Base-by-base conservation (phyloP, 768 basidiomycete genomes). In the Suillus luteus region DNA sequence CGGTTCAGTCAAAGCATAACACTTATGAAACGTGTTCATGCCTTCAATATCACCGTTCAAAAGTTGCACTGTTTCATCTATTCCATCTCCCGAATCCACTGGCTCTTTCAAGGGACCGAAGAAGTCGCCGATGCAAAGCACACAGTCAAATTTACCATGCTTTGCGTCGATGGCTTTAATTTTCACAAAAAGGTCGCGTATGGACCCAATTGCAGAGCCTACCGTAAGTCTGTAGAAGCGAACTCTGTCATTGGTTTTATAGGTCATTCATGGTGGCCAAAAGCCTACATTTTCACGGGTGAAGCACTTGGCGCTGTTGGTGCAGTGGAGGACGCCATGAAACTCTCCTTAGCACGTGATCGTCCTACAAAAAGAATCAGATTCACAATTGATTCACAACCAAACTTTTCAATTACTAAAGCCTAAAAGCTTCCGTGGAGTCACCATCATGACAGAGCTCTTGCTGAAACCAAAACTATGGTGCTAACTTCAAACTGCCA, bases 101-200 rank as follows among this genome's bases (percentile, higher is more conserved):
- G 71, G 70, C 46, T 74, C 75, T 67, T 77, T 78, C n/a, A 79
- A 71, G 1, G 82, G 82, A 6, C 90, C 90, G 75, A 95, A 93
- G 77, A 95, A 95, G 76, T 94, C 91, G n/a, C 93, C 93, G 8
- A 81, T 79, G 68, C 91, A 93, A 59, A 95, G 81, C 8, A 89
- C 84, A 62, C 93, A 83, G 71, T 94, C 91, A 72, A 99, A 98
- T 73, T 92, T 92, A 65, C 95, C 95, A 76, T 97, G 92, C 78
- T 96, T 97, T 61, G 86, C 82, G 78, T 99, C 88, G 68, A 97
- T 93, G 35, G 86, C 78, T 64, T 85, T 88, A 69, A 98, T 84
- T 80, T 95, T 97, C 63, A 84, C 74, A 70, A 93, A 89, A 35
- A 96, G 81, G n/a, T 86, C 83, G 38, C 81, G 76, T 71, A 97